Percentiles rank a stretch among this genome's conserved stretches.
These are phyloP conservation scores for Kodamaea sp. DNA, from an alignment of 1,139 yeast species.

Conservation along the genomic window DNA sequence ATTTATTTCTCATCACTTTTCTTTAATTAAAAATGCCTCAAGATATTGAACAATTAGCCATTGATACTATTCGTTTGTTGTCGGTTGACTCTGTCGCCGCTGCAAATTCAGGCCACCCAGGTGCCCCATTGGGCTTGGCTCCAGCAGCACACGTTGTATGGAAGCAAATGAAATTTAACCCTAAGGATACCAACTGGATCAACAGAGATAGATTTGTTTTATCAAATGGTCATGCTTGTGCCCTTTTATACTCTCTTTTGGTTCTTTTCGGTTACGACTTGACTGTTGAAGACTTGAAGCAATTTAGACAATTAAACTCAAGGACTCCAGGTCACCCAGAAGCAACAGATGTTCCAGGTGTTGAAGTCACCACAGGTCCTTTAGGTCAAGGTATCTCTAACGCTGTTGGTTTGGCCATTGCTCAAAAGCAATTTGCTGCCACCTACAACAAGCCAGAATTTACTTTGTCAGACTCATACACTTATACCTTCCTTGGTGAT, in stretches of 20 bases:
- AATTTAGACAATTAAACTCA: slow-evolving; percentile 87
- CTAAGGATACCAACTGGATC: slow-evolving; percentile 87
- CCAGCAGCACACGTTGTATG: slow-evolving; percentile 69
- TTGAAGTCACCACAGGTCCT: slow-evolving; percentile 98
- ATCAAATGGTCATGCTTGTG: slow-evolving; percentile 97
- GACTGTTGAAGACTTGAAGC: slow-evolving; percentile 81
- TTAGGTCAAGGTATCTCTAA: slow-evolving; percentile 97
- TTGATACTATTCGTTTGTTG: slow-evolving; percentile 86
- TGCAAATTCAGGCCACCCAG: slow-evolving; percentile 99
- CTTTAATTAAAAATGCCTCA: no score
- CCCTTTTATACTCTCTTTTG: slow-evolving; percentile 79
- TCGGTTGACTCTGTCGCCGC: slow-evolving; percentile 85
- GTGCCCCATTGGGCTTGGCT: slow-evolving; percentile 98
- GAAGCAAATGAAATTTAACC: slow-evolving; percentile 82
- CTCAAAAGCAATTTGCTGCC: slow-evolving; percentile 89
- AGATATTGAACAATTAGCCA: slow-evolving; percentile 65
- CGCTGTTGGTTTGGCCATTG: slow-evolving; percentile 97
- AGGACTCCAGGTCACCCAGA: slow-evolving; percentile 99
- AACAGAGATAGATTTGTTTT: slow-evolving; percentile 94
- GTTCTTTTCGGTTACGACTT: slow-evolving; percentile 83
- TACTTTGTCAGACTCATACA: slow-evolving; percentile 67
- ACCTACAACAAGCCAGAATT: slow-evolving; percentile 87
- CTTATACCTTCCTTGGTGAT: slow-evolving; percentile 87
- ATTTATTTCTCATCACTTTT: no score
- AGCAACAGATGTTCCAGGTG: slow-evolving; percentile 70